Base-by-base conservation (phyloP, 768 basidiomycete genomes). In the Sarcomyxa edulis region DNA sequence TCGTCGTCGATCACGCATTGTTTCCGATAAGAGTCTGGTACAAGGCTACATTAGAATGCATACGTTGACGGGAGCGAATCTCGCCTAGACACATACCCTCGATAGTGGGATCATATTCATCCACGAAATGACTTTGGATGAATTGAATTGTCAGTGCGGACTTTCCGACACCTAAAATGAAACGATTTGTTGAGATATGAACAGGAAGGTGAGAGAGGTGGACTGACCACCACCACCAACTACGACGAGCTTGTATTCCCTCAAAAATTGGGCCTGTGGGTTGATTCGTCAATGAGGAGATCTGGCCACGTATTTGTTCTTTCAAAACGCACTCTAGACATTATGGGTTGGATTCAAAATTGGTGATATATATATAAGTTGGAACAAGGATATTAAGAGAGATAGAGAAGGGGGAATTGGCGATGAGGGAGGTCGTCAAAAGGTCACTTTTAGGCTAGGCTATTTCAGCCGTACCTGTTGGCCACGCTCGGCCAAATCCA, bases 1-100 rank as follows among this genome's bases (percentile, higher is more conserved):
- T 97, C 91, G n/a, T 95, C 94, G 62, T 98, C 94, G 48, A 98
- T 92, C 23, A 95, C 84, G 47, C 91, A 94, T 57, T 96, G 93
- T 60, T 96, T 98, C 48, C 95, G 75, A 67, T 97, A 98, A 31
- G 93, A 96, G 58, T 98, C 93, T 92, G 48, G 10, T 15, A n/a
- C 26, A 35, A 32, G 22, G 18, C n/a, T 21, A 4, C 33, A n/a
- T n/a, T 43, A 44, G 35, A 33, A 40, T 42, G 20, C 36, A 29
- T 26, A 20, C 7, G 30, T 20, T 15, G 38, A 36, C 31, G 42
- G 32, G 31, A 48, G 46, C 48, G 32, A 48, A 44, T 46, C 19
- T 37, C 14, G 37, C 30, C 19, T 22, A 25, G 14, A 31, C 40
- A 50, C 62, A 46, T 45, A 83, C 88, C 85, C 64, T 95, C 95